phyloP scores from a whole-genome alignment of 169 alveolate genomes.

The Cryptosporidium parvum region DNA sequence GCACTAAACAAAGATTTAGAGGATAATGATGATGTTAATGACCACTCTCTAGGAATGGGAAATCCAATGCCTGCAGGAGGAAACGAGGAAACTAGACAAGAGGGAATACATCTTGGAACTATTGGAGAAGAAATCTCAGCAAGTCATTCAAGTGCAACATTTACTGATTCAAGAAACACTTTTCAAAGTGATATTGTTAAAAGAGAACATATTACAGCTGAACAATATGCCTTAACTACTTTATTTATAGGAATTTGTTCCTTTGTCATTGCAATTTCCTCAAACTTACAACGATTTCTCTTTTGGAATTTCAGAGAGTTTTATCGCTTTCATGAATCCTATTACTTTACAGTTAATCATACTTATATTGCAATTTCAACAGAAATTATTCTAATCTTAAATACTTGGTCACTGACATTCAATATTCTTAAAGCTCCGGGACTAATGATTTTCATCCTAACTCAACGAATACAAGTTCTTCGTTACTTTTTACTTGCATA shows the following conservation, averaged over 20 bases:
- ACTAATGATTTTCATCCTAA: conserved; percentile 41
- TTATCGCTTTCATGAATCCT: conserved; percentile 64
- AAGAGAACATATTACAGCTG: conserved; percentile 68
- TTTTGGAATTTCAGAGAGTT: conserved; percentile 64
- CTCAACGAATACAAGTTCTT: conserved; percentile 60
- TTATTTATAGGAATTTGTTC: conserved; percentile 69
- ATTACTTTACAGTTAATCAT: conserved; percentile 26
- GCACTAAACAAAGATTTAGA: conserved; percentile 50
- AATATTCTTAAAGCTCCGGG: conserved; percentile 61
- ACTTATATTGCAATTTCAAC: conserved; percentile 62
- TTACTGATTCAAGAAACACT: conserved; percentile 57
- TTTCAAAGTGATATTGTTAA: conserved; percentile 61
- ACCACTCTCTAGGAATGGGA: conserved; percentile 9
- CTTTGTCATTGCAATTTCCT: conserved; percentile 31
- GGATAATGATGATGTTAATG: conserved; percentile 54
- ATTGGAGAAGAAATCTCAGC: conserved; percentile 63
- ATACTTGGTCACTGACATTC: conserved; percentile 57
- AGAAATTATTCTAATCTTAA: conserved; percentile 36
- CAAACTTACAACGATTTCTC: conserved; percentile 55
- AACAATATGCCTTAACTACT: conserved; percentile 47
- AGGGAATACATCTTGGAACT: conserved; percentile 40
- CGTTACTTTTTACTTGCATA: conserved; percentile 56
- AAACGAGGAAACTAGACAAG: conserved; percentile 25
- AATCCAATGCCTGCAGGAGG: conserved; percentile 4
- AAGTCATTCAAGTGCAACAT: conserved; percentile 33